Evolutionary conservation across 345 rosid genomes (phyloP), one percentile per base, ranked within the genome.

Genomic region (Laguncularia racemosa): DNA sequence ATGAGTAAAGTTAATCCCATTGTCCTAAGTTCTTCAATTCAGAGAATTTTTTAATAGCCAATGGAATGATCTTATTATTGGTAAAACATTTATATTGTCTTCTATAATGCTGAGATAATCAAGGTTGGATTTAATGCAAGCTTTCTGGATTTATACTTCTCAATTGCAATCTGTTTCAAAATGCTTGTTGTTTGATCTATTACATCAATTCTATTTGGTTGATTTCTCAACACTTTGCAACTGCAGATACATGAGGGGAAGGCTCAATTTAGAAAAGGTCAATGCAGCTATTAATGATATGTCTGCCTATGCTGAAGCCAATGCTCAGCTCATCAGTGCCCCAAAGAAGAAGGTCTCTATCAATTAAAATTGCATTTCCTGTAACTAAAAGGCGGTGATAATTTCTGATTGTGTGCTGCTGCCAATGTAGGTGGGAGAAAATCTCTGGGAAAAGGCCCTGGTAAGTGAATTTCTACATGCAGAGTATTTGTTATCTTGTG

Each of bases 281-380:
- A 92, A 92, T 71, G 93, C 96, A n/a, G 89, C 95, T 26, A 74
- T 92, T 43, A 83, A 62, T 80, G 97, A 86, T 73, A 86, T 89
- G 91, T 88, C 83, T 57, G 67, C 91, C 50, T 86, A 81, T 67
- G 89, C 91, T 20, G 95, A 92, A 71, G 76, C 89, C 26, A 89
- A 86, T 74, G 81, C 83, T 28, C 84, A 92, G 68, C 91, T 92
- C 59, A 71, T 89, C 71, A 52, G 73, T 33, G 84, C 95, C 53
- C 86, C 97, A 49, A 89, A 86, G 70, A 88, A 81, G 76, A 92
- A 89, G 97, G 98, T 92, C 17, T 46, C 1, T 33, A 44, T 13
- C 33, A 16, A 28, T 52, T 58, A 71, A 20, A 26, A 47, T 43
- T 14, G 1, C 1, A 6, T 53, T 60, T 61, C 28, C 2, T 26